phyloP scores from a whole-genome alignment of 192 early-diverging fungal species.

The Jimgerdemannia flammicorona region DNA sequence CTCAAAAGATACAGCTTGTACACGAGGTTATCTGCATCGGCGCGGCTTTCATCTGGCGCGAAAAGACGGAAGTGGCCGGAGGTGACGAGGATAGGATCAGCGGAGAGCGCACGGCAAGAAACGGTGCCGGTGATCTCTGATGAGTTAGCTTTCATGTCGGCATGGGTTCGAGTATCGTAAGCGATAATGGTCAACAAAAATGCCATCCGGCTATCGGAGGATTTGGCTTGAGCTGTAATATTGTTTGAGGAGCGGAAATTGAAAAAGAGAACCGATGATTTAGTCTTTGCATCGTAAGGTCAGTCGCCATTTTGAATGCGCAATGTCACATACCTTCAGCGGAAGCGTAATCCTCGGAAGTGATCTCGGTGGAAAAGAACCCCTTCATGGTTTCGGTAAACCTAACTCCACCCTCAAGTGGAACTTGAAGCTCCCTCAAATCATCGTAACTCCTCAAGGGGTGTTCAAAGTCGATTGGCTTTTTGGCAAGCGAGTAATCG shows the following conservation, averaged over 20 bases:
- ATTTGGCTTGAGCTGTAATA: constrained; percentile 27
- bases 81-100: constrained; percentile 38
- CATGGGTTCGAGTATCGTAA: neutral
- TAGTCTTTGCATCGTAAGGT: no score
- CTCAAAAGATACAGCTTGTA: neutral
- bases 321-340: constrained; percentile 20
- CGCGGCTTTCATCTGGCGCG: constrained; percentile 15
- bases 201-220: constrained; percentile 31
- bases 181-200: neutral
- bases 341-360: constrained; percentile 29
- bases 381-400: constrained; percentile 43
- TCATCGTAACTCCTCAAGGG: neutral
- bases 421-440: neutral
- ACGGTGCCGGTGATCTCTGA: constrained; percentile 33
- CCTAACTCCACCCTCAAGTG: constrained; percentile 10
- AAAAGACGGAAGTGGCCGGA: constrained; percentile 35
- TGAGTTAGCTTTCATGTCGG: constrained; percentile 17
- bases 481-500: neutral
- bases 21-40: neutral
- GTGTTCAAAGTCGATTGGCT: neutral
- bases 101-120: constrained; percentile 41
- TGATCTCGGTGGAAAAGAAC: constrained; percentile 38
- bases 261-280: neutral
- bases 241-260: neutral
- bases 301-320: no score